Percentiles rank a stretch among this genome's conserved stretches.
Evolutionary conservation across 2,329 filamentous ascomycete species (phyloP).

Genomic region (Graphium sp.): DNA sequence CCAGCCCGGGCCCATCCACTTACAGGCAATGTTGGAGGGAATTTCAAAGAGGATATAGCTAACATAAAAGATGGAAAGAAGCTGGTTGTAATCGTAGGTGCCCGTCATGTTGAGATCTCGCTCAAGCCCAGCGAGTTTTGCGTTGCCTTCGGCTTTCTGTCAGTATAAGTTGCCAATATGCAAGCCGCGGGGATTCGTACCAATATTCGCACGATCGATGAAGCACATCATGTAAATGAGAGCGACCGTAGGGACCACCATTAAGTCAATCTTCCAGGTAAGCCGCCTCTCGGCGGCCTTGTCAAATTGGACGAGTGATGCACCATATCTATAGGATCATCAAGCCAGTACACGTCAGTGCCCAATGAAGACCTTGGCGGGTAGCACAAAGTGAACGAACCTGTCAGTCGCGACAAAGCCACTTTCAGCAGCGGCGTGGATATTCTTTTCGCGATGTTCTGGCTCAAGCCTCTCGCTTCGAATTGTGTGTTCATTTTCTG

Average conservation of each 20-base stretch:
- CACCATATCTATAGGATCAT: slow-evolving; percentile 34
- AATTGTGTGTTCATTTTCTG: not conserved
- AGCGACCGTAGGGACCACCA: slow-evolving; percentile 38
- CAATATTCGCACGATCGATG: slow-evolving; percentile 47
- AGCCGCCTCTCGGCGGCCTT: slow-evolving; percentile 13
- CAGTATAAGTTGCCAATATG: slow-evolving; percentile 39
- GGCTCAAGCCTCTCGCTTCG: not conserved
- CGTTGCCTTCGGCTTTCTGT: too few species aligned
- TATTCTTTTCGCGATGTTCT: not conserved
- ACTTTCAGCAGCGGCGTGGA: slow-evolving; percentile 15
- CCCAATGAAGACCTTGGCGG: too few species aligned
- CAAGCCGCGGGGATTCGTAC: slow-evolving; percentile 18
- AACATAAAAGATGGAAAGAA: slow-evolving; percentile 43
- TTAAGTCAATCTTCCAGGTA: slow-evolving; percentile 38
- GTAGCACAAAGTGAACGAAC: too few species aligned
- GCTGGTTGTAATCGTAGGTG: slow-evolving; percentile 40
- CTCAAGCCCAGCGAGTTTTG: slow-evolving; percentile 38
- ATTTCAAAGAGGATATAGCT: slow-evolving; percentile 48
- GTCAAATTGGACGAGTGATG: slow-evolving; percentile 20
- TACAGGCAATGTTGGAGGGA: slow-evolving; percentile 44
- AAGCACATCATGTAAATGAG: slow-evolving; percentile 47
- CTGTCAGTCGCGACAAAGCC: slow-evolving; percentile 26
- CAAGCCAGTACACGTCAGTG: slow-evolving; percentile 8
- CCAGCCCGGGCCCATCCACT: slow-evolving; percentile 47
- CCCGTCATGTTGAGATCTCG: slow-evolving; percentile 33